These are phyloP conservation scores for Colletotrichum spaethianum DNA, from an alignment of 2,329 filamentous ascomycete genomes.

Conservation along the genomic window DNA sequence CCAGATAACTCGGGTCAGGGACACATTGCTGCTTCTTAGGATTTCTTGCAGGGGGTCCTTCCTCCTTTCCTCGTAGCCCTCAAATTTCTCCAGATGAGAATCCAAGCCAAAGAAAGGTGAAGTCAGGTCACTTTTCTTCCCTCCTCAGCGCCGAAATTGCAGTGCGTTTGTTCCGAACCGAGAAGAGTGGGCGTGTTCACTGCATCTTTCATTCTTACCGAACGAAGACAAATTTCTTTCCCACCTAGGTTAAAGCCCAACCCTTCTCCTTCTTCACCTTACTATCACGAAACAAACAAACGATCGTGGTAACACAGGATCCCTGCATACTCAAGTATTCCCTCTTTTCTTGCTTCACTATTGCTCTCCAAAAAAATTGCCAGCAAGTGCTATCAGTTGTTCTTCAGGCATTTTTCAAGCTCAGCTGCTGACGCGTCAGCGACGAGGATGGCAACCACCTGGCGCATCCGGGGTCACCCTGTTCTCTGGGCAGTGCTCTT, in stretches of 20 bases:
- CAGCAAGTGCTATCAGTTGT: background rate
- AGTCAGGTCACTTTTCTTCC: background rate
- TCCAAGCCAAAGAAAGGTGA: background rate
- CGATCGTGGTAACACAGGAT: background rate
- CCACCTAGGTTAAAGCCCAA: background rate
- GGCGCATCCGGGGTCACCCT: background rate
- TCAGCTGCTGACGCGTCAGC: background rate
- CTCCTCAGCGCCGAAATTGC: background rate
- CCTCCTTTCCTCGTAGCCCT: background rate
- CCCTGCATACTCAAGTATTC: background rate
- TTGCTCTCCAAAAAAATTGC: background rate
- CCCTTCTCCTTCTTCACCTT: background rate
- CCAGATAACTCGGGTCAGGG: too few relatives aligned
- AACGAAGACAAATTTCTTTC: too few relatives aligned
- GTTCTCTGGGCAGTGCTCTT: conserved; percentile 5
- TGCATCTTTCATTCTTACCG: background rate
- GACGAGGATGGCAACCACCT: background rate
- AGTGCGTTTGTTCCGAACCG: background rate
- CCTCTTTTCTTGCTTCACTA: background rate
- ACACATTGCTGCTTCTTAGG: background rate
- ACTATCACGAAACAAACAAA: background rate
- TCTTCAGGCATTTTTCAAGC: background rate
- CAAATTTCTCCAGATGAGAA: background rate
- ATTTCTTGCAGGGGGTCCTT: background rate
- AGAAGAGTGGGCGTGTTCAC: background rate